A percentile compares a stretch with the other conserved stretches of the same genome.
phyloP scores from a whole-genome alignment of 2,329 filamentous ascomycete genomes.

The Chrysosphaeria jannelii region DNA sequence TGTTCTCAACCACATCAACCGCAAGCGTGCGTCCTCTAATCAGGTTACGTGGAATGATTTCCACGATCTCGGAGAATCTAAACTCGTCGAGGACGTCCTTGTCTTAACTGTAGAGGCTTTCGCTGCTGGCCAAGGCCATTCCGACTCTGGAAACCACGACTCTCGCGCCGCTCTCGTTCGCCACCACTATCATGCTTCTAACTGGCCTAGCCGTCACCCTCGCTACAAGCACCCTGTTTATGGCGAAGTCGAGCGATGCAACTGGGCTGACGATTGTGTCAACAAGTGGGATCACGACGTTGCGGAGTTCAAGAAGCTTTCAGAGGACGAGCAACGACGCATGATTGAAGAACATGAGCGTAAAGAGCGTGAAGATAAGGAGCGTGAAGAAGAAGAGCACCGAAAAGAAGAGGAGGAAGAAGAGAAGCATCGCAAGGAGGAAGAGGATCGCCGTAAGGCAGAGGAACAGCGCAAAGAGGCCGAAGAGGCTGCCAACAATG shows the following conservation, averaged over 20 bases:
- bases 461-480: constrained; percentile 2
- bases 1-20: constrained; percentile 31
- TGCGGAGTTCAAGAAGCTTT: constrained; percentile 24
- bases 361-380: constrained; percentile 6
- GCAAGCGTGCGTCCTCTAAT: constrained; percentile 10
- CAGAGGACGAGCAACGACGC: constrained; percentile 26
- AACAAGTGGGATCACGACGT: constrained; percentile 33
- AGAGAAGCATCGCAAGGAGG: constrained; percentile 1
- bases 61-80: constrained; percentile 34
- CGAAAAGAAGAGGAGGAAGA: constrained; percentile 7
- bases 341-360: constrained; percentile 11
- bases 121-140: constrained; percentile 43
- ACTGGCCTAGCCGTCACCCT: constrained; percentile 36
- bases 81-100: constrained; percentile 29
- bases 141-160: constrained; percentile 39
- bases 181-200: constrained; percentile 46
- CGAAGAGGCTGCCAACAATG: no score
- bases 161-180: constrained; percentile 34
- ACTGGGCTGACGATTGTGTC: constrained; percentile 36
- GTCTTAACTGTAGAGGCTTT: constrained; percentile 43
- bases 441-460: constrained; percentile 2
- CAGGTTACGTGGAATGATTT: constrained; percentile 30
- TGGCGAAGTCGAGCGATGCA: constrained; percentile 39
- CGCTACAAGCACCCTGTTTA: constrained; percentile 37
- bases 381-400: constrained; percentile 6